A percentile compares a stretch with the other conserved stretches of the same genome.
Conservation (phyloP, 73 alveolate genomes). For the Tetrahymena thermophila region DNA sequence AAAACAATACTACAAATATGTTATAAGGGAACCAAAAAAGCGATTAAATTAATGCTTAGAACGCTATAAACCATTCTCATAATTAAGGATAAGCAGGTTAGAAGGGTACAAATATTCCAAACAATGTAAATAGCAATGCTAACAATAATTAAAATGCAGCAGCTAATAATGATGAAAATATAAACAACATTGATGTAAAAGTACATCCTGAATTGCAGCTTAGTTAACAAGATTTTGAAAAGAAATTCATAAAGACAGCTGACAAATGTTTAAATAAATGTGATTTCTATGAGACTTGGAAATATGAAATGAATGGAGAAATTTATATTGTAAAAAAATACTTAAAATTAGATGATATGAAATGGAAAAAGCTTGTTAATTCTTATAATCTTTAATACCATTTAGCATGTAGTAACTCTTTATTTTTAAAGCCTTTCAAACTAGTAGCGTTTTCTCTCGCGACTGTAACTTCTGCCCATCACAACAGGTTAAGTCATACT, state of each 20-base stretch:
- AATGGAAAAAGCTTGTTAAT: background rate
- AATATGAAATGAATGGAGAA: background rate
- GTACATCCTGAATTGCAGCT: background rate
- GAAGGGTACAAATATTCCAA: background rate
- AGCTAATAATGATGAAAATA: background rate
- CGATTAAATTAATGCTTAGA: background rate
- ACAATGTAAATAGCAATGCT: background rate
- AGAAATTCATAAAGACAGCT: background rate
- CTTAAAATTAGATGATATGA: background rate
- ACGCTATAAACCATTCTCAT: background rate
- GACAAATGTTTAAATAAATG: background rate
- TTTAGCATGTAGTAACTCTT: background rate
- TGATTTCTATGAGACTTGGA: background rate
- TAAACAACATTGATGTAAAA: background rate
- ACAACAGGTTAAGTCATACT: background rate
- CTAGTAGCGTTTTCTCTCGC: background rate
- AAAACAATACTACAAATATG: background rate
- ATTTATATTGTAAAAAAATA: background rate
- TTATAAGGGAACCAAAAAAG: background rate
- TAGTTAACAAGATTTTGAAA: background rate
- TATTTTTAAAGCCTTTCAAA: background rate
- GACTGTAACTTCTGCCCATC: background rate
- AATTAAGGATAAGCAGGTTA: background rate
- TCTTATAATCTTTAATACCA: background rate
- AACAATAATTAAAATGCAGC: background rate